Evolutionary conservation across 164 flowering plant genomes (phyloP).

Genomic region (Dillenia suffruticosa): DNA sequence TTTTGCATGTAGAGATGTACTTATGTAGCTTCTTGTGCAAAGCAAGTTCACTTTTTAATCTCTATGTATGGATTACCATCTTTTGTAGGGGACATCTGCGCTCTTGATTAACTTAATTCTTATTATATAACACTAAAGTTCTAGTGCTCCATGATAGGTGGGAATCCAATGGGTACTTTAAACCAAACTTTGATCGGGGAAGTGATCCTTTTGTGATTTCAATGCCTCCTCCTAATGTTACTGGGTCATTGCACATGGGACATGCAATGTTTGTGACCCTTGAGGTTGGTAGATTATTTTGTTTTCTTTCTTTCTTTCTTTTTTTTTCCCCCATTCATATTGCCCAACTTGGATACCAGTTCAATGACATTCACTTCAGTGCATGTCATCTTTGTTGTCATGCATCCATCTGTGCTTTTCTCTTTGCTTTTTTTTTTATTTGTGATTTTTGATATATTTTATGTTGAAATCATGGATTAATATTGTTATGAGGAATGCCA

Average conservation of each 20-base stretch:
- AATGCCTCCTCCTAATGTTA: constrained; percentile 99
- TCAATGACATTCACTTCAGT: not conserved
- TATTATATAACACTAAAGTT: too few relatives aligned
- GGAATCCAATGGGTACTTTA: constrained; percentile 94
- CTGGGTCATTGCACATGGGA: constrained; percentile 98
- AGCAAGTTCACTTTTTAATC: too few relatives aligned
- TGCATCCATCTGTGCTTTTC: not conserved
- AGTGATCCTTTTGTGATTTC: constrained; percentile 82
- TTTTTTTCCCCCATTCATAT: not conserved
- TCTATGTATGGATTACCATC: too few relatives aligned
- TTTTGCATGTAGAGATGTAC: too few relatives aligned
- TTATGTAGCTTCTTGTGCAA: too few relatives aligned
- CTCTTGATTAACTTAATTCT: too few relatives aligned
- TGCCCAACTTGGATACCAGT: too few relatives aligned
- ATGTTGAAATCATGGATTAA: too few relatives aligned
- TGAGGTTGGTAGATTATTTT: constrained; percentile 52
- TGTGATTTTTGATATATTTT: not conserved
- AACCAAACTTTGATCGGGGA: constrained; percentile 63
- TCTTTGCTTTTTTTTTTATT: not conserved
- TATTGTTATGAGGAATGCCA: too few relatives aligned
- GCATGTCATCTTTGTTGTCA: not conserved
- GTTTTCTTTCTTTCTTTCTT: not conserved
- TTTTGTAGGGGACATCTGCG: too few relatives aligned
- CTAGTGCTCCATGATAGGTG: constrained; percentile 50
- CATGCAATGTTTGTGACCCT: constrained; percentile 99